Percentiles rank a stretch among this genome's conserved stretches.
phyloP scores from a whole-genome alignment of 257 asterid genomes.

The Thymus mandschuricus region DNA sequence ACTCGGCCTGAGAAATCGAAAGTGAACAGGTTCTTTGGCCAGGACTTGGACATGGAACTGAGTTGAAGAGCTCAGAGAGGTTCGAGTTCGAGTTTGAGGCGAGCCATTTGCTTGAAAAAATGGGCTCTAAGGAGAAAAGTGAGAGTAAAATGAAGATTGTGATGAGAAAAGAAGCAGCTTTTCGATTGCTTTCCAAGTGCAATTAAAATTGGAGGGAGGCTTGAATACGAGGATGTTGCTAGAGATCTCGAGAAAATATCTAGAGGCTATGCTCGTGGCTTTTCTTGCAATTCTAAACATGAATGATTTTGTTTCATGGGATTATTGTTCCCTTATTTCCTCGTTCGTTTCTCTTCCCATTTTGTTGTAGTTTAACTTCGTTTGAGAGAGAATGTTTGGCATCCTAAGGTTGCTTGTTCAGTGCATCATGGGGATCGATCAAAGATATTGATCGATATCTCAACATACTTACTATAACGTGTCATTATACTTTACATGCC shows the following conservation, averaged over 20 bases:
- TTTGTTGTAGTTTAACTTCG: background rate
- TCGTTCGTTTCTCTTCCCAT: background rate
- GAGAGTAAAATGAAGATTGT: slow-evolving; percentile 15
- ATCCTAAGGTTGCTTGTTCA: background rate
- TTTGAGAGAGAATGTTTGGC: background rate
- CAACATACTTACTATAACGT: too few relatives aligned
- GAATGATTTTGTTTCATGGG: slow-evolving; percentile 9
- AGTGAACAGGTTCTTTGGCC: background rate
- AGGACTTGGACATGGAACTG: background rate
- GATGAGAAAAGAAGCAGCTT: slow-evolving; percentile 33
- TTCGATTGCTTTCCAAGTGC: slow-evolving; percentile 26
- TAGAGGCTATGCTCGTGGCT: background rate
- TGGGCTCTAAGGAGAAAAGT: background rate
- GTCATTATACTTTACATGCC: too few relatives aligned
- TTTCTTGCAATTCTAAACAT: slow-evolving; percentile 20
- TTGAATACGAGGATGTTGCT: slow-evolving; percentile 10
- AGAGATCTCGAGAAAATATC: background rate
- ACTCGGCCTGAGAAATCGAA: background rate
- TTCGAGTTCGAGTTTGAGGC: background rate
- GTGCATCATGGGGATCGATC: background rate
- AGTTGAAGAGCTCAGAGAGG: slow-evolving; percentile 19
- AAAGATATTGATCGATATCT: too few relatives aligned
- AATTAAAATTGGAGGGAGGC: slow-evolving; percentile 19
- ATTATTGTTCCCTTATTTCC: background rate
- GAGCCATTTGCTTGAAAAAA: slow-evolving; percentile 15